Conservation (phyloP, 1,284 basidiomycete species). For the Naganishia cerealis region DNA sequence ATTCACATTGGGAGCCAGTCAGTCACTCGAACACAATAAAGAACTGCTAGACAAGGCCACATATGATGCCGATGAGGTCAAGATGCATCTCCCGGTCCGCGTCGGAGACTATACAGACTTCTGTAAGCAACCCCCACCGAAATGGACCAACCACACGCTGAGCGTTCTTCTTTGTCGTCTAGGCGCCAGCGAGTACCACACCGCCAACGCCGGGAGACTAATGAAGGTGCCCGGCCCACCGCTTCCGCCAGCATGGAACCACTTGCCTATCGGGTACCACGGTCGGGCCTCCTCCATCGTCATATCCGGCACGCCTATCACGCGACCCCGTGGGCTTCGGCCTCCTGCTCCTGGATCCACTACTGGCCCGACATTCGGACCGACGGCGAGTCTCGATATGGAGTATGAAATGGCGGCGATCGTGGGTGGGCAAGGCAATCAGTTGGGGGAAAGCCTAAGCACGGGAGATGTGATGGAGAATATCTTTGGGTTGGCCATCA, state of each 20-base stretch:
- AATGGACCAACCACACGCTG: neutral
- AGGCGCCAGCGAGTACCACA: constrained; percentile 36
- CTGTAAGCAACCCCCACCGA: constrained; percentile 6
- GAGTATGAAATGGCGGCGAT: constrained; percentile 41
- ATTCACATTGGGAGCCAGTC: neutral
- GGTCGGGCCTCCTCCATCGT: constrained; percentile 35
- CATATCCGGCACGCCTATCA: constrained; percentile 37
- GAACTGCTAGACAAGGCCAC: constrained; percentile 2
- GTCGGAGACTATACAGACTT: constrained; percentile 32
- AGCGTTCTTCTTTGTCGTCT: neutral
- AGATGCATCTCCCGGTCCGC: constrained; percentile 28
- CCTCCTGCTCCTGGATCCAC: constrained; percentile 33
- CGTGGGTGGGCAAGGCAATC: constrained; percentile 33
- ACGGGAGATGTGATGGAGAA: constrained; percentile 35
- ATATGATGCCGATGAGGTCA: neutral
- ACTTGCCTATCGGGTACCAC: constrained; percentile 40
- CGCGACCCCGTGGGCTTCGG: constrained; percentile 38
- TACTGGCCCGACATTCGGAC: constrained; percentile 32
- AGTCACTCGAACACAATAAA: constrained; percentile 12
- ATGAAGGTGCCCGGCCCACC: constrained; percentile 37
- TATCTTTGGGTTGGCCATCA: constrained; percentile 39
- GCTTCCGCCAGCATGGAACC: constrained; percentile 39
- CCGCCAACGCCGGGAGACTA: constrained; percentile 37
- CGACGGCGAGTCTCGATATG: constrained; percentile 38
- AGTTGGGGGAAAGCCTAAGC: constrained; percentile 36